Conservation (phyloP, 176 grass and related monocot species). For the Carex littledalei region DNA sequence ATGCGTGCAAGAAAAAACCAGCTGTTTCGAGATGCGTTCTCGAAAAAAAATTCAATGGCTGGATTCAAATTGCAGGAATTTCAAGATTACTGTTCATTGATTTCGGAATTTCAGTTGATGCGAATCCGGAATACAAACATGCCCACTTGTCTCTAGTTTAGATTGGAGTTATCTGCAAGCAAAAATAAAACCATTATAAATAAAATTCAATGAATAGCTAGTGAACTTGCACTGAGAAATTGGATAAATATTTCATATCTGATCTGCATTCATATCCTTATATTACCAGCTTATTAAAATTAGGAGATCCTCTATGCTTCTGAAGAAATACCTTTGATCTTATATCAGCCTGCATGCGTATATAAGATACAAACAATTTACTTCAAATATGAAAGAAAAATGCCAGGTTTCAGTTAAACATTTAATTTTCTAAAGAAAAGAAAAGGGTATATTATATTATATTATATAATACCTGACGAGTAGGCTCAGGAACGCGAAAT, state of each 20-base stretch:
- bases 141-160: not conserved
- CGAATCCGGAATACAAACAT: not conserved
- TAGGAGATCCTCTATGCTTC: constrained; percentile 34
- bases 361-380: not conserved
- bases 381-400: not conserved
- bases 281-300: constrained; percentile 15
- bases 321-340: constrained; percentile 80
- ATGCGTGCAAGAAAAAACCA: too few species aligned
- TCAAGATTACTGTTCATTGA: too few species aligned
- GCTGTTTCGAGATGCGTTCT: too few species aligned
- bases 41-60: too few species aligned
- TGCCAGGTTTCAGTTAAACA: not conserved
- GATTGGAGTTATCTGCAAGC: not conserved
- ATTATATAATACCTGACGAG: constrained; percentile 48
- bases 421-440: not conserved
- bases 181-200: not conserved
- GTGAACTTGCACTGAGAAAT: not conserved
- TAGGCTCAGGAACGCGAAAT: constrained; percentile 83
- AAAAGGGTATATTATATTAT: not conserved
- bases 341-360: constrained; percentile 61
- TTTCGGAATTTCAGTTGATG: too few species aligned
- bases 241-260: not conserved
- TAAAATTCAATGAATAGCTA: too few species aligned
- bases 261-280: not conserved
- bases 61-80: too few species aligned